Base-by-base conservation (phyloP, 2,329 filamentous ascomycete species). In the Apiospora marii region DNA sequence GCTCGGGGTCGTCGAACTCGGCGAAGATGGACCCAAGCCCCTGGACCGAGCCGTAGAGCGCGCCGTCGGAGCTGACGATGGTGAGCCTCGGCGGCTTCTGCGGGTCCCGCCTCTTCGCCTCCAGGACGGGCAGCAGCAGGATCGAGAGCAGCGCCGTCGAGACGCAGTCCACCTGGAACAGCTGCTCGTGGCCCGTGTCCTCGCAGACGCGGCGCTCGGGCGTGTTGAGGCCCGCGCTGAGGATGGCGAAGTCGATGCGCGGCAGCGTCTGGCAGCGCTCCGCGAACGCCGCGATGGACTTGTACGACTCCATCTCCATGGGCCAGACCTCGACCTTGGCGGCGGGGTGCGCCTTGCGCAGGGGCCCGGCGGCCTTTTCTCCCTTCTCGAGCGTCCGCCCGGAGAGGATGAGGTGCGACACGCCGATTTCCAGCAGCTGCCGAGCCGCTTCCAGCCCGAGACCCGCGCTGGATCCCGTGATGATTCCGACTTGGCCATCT, bases 401-500 rank as follows among this genome's bases (percentile, higher is more conserved):
- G 5, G 83, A 85, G 4, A 89, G 77, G 72, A 89, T 83, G 13
- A 89, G 77, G 34, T 80, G 82, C 2, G 82, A 82, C 22, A 87
- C 78, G 0, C 79, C 77, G 13, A 84, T 74, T 0, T 77, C 74
- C 1, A 85, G 79, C 34, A 88, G 79, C 51, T 85, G 83, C 0
- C 79, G 77, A 14, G 83, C 80, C 0, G 83, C 78, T 72, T 86
- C 84, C n/a, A 86, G 80, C 0, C 88, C 87, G 0, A 90, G 78
- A 0, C 88, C 88, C 0, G 76, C 78, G 73, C 87, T 89, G 30
- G 82, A 79, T 0, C 88, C 88, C 0, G 87, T 88, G 16, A 89
- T 79, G 58, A 89, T 84, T 53, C 84, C 84, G 3, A 68, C 69
- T 14, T 73, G 70, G 16, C 70, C 72, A 6, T 41, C 53, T 6